Percentiles rank a stretch among this genome's conserved stretches.
Conservation (phyloP, 345 rosid species). For the Aethionema arabicum region DNA sequence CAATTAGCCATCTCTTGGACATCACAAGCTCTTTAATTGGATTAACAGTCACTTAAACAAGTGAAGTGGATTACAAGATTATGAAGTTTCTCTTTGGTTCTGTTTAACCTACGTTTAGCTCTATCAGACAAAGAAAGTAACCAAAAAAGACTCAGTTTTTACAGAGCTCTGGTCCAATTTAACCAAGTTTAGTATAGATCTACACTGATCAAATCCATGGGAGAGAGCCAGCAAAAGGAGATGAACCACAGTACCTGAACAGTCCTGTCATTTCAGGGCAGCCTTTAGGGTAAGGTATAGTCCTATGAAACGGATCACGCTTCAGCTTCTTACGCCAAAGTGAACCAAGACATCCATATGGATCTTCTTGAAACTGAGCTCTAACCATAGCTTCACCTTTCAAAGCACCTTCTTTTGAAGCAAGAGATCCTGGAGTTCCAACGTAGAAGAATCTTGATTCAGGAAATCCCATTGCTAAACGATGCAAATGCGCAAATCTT, state of each 20-base stretch:
- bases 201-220: constrained; percentile 58
- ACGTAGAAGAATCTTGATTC: constrained; percentile 65
- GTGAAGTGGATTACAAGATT: constrained; percentile 12
- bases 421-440: constrained; percentile 68
- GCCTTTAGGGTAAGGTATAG: constrained; percentile 88
- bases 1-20: too few species aligned
- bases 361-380: constrained; percentile 82
- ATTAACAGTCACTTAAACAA: too few species aligned
- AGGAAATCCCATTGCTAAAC: constrained; percentile 79
- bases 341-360: constrained; percentile 78
- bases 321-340: constrained; percentile 78
- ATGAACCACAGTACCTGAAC: constrained; percentile 76
- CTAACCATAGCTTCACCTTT: constrained; percentile 83
- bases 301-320: constrained; percentile 90
- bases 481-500: constrained; percentile 77
- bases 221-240: constrained; percentile 71
- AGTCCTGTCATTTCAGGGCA: constrained; percentile 83
- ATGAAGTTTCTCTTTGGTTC: constrained; percentile 7
- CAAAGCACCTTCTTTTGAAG: constrained; percentile 67
- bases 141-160: neutral
- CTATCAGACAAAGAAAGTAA: constrained; percentile 15
- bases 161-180: constrained; percentile 12
- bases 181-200: constrained; percentile 23
- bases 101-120: constrained; percentile 9
- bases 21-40: too few species aligned